phyloP scores from a whole-genome alignment of 352 stramenopile genomes.

The Plasmopara viticola region DNA sequence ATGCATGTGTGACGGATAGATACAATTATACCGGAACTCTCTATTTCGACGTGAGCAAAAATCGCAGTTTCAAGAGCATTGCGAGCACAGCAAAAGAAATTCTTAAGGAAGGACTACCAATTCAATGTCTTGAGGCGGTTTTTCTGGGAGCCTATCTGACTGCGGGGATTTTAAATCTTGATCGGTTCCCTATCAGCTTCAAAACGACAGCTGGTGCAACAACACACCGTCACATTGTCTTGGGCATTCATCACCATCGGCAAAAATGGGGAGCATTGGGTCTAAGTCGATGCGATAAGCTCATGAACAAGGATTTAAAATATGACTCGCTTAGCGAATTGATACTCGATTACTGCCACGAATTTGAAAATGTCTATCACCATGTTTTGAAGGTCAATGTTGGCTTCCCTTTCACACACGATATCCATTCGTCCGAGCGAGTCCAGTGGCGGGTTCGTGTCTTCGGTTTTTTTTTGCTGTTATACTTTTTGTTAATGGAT shows the following conservation, averaged over 20 bases:
- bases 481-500: slow-evolving; percentile 1
- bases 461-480: not conserved
- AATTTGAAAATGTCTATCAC: slow-evolving; percentile 64
- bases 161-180: slow-evolving; percentile 50
- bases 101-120: slow-evolving; percentile 71
- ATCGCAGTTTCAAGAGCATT: slow-evolving; percentile 86
- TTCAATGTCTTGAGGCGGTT: slow-evolving; percentile 85
- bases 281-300: slow-evolving; percentile 71
- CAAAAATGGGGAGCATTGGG: slow-evolving; percentile 80
- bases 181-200: slow-evolving; percentile 84
- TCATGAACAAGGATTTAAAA: slow-evolving; percentile 84
- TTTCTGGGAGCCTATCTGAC: slow-evolving; percentile 82
- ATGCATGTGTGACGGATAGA: slow-evolving; percentile 13
- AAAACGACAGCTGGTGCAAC: slow-evolving; percentile 57
- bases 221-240: slow-evolving; percentile 76
- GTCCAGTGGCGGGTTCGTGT: slow-evolving; percentile 74
- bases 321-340: slow-evolving; percentile 75
- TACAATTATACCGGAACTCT: slow-evolving; percentile 86
- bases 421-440: slow-evolving; percentile 84
- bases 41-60: slow-evolving; percentile 86
- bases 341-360: slow-evolving; percentile 55
- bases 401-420: slow-evolving; percentile 77
- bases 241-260: slow-evolving; percentile 66
- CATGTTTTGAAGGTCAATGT: slow-evolving; percentile 73
- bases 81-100: slow-evolving; percentile 84